These are phyloP conservation scores for Penicillium thymicola DNA, from an alignment of 2,329 filamentous ascomycete species.

Conservation along the genomic window DNA sequence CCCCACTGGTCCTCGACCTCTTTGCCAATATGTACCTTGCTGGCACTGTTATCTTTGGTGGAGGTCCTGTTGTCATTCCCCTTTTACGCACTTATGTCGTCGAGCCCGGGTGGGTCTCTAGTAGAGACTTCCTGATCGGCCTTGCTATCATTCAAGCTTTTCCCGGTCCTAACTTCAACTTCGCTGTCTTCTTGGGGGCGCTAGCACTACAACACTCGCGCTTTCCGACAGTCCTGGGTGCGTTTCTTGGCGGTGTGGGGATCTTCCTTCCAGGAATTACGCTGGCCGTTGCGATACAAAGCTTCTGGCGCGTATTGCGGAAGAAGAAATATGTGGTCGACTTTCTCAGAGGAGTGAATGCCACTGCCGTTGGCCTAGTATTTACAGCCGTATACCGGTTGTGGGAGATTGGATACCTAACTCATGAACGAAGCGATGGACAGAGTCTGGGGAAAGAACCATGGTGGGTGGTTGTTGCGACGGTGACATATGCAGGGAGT, in stretches of 20 bases:
- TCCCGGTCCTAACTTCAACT: conserved; percentile 54
- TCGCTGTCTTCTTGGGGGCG: conserved; percentile 57
- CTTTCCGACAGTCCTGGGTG: conserved; percentile 44
- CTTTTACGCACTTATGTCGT: conserved; percentile 61
- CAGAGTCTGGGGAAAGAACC: conserved; percentile 57
- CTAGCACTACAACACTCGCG: conserved; percentile 42
- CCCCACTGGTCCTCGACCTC: conserved; percentile 55
- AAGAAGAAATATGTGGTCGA: conserved; percentile 48
- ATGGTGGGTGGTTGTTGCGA: conserved; percentile 62
- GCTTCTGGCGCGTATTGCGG: conserved; percentile 54
- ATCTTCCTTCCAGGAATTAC: conserved; percentile 41
- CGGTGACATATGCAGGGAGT: conserved; percentile 47
- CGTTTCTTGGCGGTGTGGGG: conserved; percentile 50
- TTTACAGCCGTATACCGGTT: conserved; percentile 63
- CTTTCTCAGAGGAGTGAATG: conserved; percentile 56
- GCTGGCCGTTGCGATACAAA: conserved; percentile 39
- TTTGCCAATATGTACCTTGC: conserved; percentile 73
- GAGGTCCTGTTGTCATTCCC: conserved; percentile 64
- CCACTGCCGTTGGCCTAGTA: conserved; percentile 59
- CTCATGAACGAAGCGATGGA: conserved; percentile 47
- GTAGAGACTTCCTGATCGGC: conserved; percentile 69
- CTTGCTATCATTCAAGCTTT: conserved; percentile 70
- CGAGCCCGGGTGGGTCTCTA: conserved; percentile 65
- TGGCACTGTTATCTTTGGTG: conserved; percentile 65
- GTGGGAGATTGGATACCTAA: conserved; percentile 61